Evolutionary conservation across 2,329 filamentous ascomycete genomes (phyloP).

Genomic region (Sclerotinia sclerotiorum): DNA sequence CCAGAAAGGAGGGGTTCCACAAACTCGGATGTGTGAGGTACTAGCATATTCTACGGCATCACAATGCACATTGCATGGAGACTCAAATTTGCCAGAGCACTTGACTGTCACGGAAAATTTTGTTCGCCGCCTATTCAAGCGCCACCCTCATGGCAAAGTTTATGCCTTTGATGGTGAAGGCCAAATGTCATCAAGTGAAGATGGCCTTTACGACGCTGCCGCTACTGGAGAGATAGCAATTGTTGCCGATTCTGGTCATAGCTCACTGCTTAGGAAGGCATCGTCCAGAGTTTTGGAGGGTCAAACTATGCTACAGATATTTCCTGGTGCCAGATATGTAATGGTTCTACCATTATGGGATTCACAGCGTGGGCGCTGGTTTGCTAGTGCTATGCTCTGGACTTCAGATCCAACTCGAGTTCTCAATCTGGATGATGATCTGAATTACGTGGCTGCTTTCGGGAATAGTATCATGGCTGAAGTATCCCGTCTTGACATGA

Average conservation of each 20-base stretch:
- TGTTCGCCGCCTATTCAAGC: slow-evolving; percentile 20
- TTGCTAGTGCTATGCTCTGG: slow-evolving; percentile 50
- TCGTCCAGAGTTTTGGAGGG: slow-evolving; percentile 13
- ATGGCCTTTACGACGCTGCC: neutral
- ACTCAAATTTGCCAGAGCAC: slow-evolving; percentile 28
- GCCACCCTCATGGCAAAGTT: slow-evolving; percentile 36
- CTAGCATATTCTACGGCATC: slow-evolving; percentile 34
- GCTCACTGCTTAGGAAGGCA: neutral
- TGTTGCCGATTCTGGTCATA: neutral
- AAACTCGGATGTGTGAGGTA: slow-evolving; percentile 28
- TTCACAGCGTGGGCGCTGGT: slow-evolving; percentile 45
- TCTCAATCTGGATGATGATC: slow-evolving; percentile 40
- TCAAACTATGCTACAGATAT: slow-evolving; percentile 6
- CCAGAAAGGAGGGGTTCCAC: neutral
- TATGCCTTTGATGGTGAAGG: slow-evolving; percentile 36
- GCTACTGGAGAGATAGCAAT: neutral
- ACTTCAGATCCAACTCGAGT: slow-evolving; percentile 44
- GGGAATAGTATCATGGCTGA: slow-evolving; percentile 54
- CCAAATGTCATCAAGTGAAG: slow-evolving; percentile 23
- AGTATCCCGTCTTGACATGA: slow-evolving; percentile 51
- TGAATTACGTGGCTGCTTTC: slow-evolving; percentile 44
- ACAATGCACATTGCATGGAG: slow-evolving; percentile 14
- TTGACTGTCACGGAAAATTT: slow-evolving; percentile 15
- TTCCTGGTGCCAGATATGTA: slow-evolving; percentile 48
- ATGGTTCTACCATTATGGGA: slow-evolving; percentile 51